Percentiles rank a stretch among this genome's conserved stretches.
These are phyloP conservation scores for Rhynchospora pubera DNA, from an alignment of 176 grass and related monocot species.

Conservation along the genomic window DNA sequence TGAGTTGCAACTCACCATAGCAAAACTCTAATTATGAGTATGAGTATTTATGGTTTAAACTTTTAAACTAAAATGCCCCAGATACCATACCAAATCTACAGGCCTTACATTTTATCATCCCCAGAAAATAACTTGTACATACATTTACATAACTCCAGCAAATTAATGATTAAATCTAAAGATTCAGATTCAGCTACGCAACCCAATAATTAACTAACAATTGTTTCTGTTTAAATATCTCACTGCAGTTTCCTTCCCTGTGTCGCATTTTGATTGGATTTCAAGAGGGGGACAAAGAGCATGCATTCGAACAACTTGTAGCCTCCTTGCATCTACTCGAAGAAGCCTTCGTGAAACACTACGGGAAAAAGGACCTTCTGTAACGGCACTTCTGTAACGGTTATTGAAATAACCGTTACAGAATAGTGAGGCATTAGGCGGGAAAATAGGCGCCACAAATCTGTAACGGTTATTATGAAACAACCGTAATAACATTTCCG, in stretches of 20 bases:
- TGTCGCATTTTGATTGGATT: slow-evolving; percentile 20
- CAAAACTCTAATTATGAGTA: too few relatives aligned
- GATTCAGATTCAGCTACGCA: neutral
- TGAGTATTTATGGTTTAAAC: too few relatives aligned
- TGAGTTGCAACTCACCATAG: too few relatives aligned
- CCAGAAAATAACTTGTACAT: neutral
- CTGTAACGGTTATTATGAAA: too few relatives aligned
- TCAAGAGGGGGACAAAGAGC: slow-evolving; percentile 14
- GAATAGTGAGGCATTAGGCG: too few relatives aligned
- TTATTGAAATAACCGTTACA: too few relatives aligned
- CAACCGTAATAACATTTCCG: too few relatives aligned
- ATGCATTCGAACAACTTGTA: neutral
- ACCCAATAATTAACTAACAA: neutral
- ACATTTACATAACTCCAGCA: neutral
- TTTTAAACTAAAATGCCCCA: too few relatives aligned
- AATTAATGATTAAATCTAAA: neutral
- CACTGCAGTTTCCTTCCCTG: neutral
- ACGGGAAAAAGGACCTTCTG: too few relatives aligned
- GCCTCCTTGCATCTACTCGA: slow-evolving; percentile 39
- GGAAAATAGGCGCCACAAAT: too few relatives aligned
- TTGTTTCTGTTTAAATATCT: neutral
- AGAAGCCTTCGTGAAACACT: slow-evolving; percentile 19
- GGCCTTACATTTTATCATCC: neutral
- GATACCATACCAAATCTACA: neutral
- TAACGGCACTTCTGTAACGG: too few relatives aligned